Conservation (phyloP, 768 basidiomycete genomes). For the Tephrocybe sp. region DNA sequence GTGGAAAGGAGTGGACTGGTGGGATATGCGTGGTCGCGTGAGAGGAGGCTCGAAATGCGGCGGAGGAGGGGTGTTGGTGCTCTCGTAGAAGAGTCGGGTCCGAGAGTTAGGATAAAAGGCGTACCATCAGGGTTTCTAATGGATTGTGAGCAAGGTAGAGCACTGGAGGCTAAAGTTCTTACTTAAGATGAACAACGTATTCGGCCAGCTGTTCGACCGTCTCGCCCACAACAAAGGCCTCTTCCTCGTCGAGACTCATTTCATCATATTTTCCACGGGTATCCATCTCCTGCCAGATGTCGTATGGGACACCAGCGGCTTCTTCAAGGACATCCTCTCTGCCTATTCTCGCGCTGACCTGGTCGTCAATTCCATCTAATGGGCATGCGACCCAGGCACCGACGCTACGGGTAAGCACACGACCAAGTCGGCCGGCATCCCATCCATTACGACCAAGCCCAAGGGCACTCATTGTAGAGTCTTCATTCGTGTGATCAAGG, state of each 20-base stretch:
- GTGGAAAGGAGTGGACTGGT: conserved; percentile 60
- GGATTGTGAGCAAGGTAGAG: background rate
- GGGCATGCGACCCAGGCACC: conserved; percentile 55
- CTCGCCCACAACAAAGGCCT: conserved; percentile 61
- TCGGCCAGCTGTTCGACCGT: conserved; percentile 56
- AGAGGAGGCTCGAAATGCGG: conserved; percentile 58
- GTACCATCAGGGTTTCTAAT: conserved; percentile 40
- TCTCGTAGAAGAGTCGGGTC: conserved; percentile 39
- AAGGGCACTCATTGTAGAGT: conserved; percentile 29
- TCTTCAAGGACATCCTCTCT: conserved; percentile 66
- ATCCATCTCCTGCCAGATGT: conserved; percentile 72
- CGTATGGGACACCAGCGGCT: conserved; percentile 64
- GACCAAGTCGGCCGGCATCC: conserved; percentile 60
- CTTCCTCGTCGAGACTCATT: conserved; percentile 57
- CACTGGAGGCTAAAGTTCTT: conserved; percentile 21
- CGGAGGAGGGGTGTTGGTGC: conserved; percentile 64
- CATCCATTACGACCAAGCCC: conserved; percentile 46
- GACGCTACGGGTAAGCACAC: conserved; percentile 50
- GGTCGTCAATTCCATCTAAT: conserved; percentile 25
- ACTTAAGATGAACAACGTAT: conserved; percentile 61
- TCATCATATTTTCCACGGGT: conserved; percentile 52
- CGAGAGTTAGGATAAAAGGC: conserved; percentile 48
- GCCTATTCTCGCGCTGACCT: conserved; percentile 28
- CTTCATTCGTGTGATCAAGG: conserved; percentile 61
- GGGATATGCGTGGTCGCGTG: conserved; percentile 56